phyloP scores from a whole-genome alignment of 2,329 filamentous ascomycete species.

The Aspergillus texensis region DNA sequence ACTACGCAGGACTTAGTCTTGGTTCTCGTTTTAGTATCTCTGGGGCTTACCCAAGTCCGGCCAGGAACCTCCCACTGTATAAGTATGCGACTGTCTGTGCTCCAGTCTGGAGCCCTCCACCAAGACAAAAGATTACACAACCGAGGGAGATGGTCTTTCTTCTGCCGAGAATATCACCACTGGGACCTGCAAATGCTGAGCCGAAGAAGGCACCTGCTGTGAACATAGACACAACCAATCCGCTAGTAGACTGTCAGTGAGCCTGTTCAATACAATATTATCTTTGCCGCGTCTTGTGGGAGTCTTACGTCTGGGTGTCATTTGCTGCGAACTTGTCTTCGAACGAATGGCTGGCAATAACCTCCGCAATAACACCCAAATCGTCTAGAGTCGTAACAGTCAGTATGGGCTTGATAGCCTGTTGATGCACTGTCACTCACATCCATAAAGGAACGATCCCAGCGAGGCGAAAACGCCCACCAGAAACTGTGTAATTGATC shows the following conservation, averaged over 20 bases:
- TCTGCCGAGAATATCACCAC: constrained; percentile 67
- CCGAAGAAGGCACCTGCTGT: constrained; percentile 76
- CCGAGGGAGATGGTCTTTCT: constrained; percentile 72
- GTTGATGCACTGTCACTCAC: constrained; percentile 22
- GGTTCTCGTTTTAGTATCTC: constrained; percentile 16
- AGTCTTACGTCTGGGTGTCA: constrained; percentile 34
- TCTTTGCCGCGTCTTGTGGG: background rate
- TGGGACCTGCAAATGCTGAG: constrained; percentile 64
- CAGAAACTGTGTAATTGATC: constrained; percentile 51
- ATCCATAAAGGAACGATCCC: constrained; percentile 61
- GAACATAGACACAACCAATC: constrained; percentile 75
- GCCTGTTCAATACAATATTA: background rate
- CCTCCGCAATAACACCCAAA: constrained; percentile 62
- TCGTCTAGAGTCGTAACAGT: constrained; percentile 44
- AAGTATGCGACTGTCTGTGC: constrained; percentile 64
- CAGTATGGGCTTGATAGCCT: background rate
- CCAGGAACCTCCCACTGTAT: constrained; percentile 70
- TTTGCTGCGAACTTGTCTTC: constrained; percentile 33
- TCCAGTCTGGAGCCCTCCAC: constrained; percentile 73
- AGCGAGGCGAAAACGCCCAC: constrained; percentile 62
- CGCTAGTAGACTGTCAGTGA: constrained; percentile 43
- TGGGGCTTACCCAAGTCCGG: constrained; percentile 51
- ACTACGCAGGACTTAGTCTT: constrained; percentile 44
- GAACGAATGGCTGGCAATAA: constrained; percentile 49
- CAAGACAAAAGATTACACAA: constrained; percentile 70